Base-by-base conservation (phyloP, 768 basidiomycete species). In the Dacryopinax spathularia region DNA sequence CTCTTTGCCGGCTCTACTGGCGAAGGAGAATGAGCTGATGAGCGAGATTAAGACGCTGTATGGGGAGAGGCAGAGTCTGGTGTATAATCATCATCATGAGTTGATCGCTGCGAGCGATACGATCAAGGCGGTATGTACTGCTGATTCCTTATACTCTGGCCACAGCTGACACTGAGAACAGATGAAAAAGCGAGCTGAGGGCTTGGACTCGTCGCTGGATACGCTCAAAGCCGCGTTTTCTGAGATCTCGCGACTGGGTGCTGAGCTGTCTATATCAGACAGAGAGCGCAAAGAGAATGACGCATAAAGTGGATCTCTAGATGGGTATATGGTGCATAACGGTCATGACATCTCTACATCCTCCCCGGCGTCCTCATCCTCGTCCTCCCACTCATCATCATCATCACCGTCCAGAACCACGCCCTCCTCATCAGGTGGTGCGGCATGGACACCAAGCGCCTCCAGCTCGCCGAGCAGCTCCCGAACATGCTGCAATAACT, bases 1-100 rank as follows among this genome's bases (percentile, higher is more conserved):
- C 1, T 85, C 88, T 5, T 76, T 93, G 33, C 82, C 84, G 1
- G 77, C 79, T 5, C 77, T 96, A 4, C 75, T 96, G 12, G 89
- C 85, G 73, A 79, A 81, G 61, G 89, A 92, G 74, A 92, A 90
- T 63, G 91, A 94, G 56, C 78, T 95, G 9, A 73, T 91, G 15
- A 79, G 80, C 35, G 93, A 95, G 73, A 94, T 96, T 65, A 80
- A 89, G 33, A 83, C 91, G 66, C 75, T 96, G 15, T 91, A 95
- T 63, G 84, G 87, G 69, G 92, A 95, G 70, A 78, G 90, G 25
- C 92, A 96, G 73, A 87, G 88, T 9, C 78, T 96, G 43, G 92
- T 96, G 12, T 96, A 96, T 71, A 92, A 94, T 69, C 92, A 94
- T 70, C 93, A 96, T 69, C 91, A 93, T 65, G 93, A 96, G 67